Evolutionary conservation across 345 rosid genomes (phyloP).

Genomic region (Arabis alpina): DNA sequence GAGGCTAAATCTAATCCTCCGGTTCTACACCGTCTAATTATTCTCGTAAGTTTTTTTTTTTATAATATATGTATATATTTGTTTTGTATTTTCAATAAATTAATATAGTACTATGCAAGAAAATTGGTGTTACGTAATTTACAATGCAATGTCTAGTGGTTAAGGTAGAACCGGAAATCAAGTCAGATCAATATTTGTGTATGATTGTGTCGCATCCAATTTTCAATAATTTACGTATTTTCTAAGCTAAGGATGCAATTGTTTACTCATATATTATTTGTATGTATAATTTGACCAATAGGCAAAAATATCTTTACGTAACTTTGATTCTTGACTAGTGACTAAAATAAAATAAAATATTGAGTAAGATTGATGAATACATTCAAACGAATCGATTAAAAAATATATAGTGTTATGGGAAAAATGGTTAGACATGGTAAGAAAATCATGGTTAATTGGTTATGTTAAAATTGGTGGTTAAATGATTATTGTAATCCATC

Average conservation of each 20-base stretch:
- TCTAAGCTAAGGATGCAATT: not conserved
- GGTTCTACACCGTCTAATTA: slow-evolving; percentile 19
- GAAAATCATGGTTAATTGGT: no score
- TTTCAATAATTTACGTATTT: slow-evolving; percentile 2
- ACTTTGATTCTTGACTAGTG: no score
- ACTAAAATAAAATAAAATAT: no score
- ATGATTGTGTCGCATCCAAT: slow-evolving; percentile 29
- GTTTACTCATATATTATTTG: not conserved
- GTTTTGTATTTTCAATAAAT: slow-evolving; percentile 6
- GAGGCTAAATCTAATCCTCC: slow-evolving; percentile 14
- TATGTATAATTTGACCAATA: not conserved
- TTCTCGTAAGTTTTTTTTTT: no score
- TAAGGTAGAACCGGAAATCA: slow-evolving; percentile 31
- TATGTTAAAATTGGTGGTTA: no score
- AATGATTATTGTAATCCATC: no score
- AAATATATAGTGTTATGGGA: no score
- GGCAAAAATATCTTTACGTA: not conserved
- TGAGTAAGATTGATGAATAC: no score
- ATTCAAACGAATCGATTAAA: no score
- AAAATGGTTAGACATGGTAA: no score
- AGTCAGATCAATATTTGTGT: slow-evolving; percentile 22
- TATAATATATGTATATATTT: no score
- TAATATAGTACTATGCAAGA: not conserved
- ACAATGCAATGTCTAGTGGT: slow-evolving; percentile 33
- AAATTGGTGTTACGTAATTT: slow-evolving; percentile 20